Evolutionary conservation across 2,329 filamentous ascomycete species (phyloP), one percentile per base, ranked within the genome.

Genomic region (Ascochyta fabae): DNA sequence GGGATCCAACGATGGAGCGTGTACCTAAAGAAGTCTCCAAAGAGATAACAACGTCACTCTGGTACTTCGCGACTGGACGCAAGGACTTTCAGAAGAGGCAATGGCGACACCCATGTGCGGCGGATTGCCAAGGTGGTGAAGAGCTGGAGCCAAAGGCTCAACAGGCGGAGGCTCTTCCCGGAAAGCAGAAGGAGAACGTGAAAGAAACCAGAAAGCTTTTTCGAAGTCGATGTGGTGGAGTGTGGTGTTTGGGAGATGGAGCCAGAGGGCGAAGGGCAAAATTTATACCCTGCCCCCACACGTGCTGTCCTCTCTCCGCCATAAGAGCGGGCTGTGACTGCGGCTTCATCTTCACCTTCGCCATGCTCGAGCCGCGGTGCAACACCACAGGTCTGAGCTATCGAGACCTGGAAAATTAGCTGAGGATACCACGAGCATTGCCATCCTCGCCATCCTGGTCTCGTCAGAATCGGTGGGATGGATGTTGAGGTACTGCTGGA

Each of bases 191-290:
- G 16, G 33, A 31, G 15, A n/a, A 44, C 16, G 33, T 33, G 41
- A 34, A 43, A 31, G 7, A n/a, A 23, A 10, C 19, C 6, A 6
- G n/a, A 12, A 26, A 15, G 24, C n/a, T 1, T 49, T 35, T 24
- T 29, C n/a, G 19, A 49, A 29, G 27, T 6, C 4, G 9, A 12
- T 15, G 16, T 39, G 26, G 24, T 13, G 19, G 33, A 38, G n/a
- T 23, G 35, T 34, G 49, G 49, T 56, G 56, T 58, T 52, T 34
- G 42, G 45, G 51, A 27, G 53, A 44, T 38, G 53, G 49, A 62
- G 58, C 7, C 45, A 27, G 23, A 15, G 40, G 40, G 22, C 16
- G 47, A 23, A 27, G 42, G 40, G 34, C 24, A 38, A 13, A 52
- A 34, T 31, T 51, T 54, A 35, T 59, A 47, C 48, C 33, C 19